Evolutionary conservation across 2,329 filamentous ascomycete genomes (phyloP), one percentile per base, ranked within the genome.

Genomic region (Aspergillus quadrilineatus): DNA sequence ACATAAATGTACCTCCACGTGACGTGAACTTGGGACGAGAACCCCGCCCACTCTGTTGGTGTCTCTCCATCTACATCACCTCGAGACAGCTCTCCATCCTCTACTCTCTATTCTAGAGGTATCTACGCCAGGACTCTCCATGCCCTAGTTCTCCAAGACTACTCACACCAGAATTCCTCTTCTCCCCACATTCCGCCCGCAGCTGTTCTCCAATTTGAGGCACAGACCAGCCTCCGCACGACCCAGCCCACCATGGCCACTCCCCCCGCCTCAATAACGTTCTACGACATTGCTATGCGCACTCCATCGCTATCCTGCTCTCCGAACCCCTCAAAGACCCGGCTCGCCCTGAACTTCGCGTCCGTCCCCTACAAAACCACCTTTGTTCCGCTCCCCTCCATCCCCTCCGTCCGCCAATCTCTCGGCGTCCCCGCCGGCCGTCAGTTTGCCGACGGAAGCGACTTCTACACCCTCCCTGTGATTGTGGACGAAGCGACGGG

Each of bases 401-500:
- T 88, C 30, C 32, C 70, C 37, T 67, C 74, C 29, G 75, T 81
- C 5, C 84, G 84, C 50, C 69, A 69, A 12, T 51, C 63, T 5
- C 77, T 86, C 22, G 64, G 74, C 1, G 69, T 81, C 0, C 76
- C 79, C 0, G 70, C 84, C 1, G 76, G 74, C 17, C 83, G 85
- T 64, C 82, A 80, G 57, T 79, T 81, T 55, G 75, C 75, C 59
- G 80, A 87, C 62, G 84, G 84, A 42, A 74, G 71, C 34, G 81
- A 85, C 63, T 88, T 78, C 72, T 77, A 78, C 69, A 89, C 85
- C 2, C 77, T 88, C 0, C 85, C 86, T 1, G 76, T 87, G 42
- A 67, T 88, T 22, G 63, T 73, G 1, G 82, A 87, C 50, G 67
- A 73, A 0, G 54, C 63, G 15, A 80, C 77, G 0, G 65, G 64